Percentiles rank a stretch among this genome's conserved stretches.
Conservation (phyloP, 495 filamentous ascomycete genomes). For the Delitschia confertaspora region DNA sequence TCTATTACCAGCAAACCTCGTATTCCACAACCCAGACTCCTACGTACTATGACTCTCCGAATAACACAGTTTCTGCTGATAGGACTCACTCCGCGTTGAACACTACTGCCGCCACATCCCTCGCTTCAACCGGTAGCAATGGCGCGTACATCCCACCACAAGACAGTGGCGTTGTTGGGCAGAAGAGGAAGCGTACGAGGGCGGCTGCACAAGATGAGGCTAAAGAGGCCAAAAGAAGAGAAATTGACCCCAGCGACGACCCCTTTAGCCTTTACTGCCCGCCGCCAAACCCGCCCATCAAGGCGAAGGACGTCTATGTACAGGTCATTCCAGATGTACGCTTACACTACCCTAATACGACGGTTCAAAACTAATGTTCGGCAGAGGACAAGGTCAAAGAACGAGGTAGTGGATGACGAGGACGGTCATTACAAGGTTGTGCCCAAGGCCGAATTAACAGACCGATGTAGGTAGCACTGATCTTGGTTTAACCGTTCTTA, state of each 20-base stretch:
- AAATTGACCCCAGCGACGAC: constrained; percentile 52
- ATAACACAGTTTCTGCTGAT: constrained; percentile 67
- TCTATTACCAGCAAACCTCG: constrained; percentile 51
- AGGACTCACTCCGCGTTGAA: constrained; percentile 68
- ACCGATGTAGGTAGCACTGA: constrained; percentile 64
- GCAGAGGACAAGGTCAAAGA: constrained; percentile 40
- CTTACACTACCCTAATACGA: constrained; percentile 3
- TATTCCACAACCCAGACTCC: constrained; percentile 66
- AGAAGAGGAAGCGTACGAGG: constrained; percentile 81
- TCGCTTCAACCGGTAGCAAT: constrained; percentile 59
- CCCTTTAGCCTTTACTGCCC: constrained; percentile 71
- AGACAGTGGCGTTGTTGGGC: constrained; percentile 50
- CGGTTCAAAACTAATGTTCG: not conserved
- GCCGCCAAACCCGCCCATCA: constrained; percentile 79
- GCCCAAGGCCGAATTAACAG: constrained; percentile 70
- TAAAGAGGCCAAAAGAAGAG: constrained; percentile 52
- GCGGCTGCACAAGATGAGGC: constrained; percentile 69
- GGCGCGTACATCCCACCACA: constrained; percentile 40
- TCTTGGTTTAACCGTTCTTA: constrained; percentile 4
- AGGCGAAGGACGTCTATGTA: constrained; percentile 83
- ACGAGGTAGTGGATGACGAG: constrained; percentile 76
- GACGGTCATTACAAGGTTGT: constrained; percentile 94
- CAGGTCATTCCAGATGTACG: constrained; percentile 76
- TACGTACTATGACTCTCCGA: constrained; percentile 52
- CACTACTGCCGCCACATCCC: constrained; percentile 84